Conservation (phyloP, 441 rosid species). For the Dalechampia spathulata region DNA sequence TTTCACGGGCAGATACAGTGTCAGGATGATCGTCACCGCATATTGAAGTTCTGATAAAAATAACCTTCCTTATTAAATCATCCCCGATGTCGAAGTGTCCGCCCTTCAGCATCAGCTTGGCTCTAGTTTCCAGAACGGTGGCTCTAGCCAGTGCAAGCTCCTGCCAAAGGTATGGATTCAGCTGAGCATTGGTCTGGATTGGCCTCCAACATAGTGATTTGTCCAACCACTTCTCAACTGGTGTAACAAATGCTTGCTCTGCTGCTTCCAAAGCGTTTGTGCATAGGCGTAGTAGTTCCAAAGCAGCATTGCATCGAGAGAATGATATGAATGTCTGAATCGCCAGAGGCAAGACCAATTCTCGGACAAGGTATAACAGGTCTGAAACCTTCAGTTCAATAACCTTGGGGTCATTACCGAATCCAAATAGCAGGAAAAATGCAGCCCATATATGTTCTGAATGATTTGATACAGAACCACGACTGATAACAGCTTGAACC, state of each 20-base stretch:
- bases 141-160: conserved; percentile 85
- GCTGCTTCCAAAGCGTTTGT: conserved; percentile 82
- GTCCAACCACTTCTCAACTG: conserved; percentile 81
- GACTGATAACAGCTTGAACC: conserved; percentile 64
- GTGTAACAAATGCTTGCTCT: conserved; percentile 79
- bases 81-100: conserved; percentile 77
- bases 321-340: conserved; percentile 59
- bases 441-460: conserved; percentile 81
- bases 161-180: conserved; percentile 89
- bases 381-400: conserved; percentile 66
- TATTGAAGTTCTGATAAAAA: conserved; percentile 77
- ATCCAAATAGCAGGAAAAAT: conserved; percentile 69
- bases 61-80: conserved; percentile 80
- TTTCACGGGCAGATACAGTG: conserved; percentile 70
- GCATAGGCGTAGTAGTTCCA: conserved; percentile 79
- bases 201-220: conserved; percentile 90
- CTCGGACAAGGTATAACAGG: conserved; percentile 46
- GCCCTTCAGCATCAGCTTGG: conserved; percentile 83
- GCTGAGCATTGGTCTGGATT: conserved; percentile 69
- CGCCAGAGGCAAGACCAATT: conserved; percentile 69
- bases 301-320: conserved; percentile 71
- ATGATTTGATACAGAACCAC: conserved; percentile 48
- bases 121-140: conserved; percentile 79
- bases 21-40: conserved; percentile 85
- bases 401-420: conserved; percentile 51